phyloP scores from a whole-genome alignment of 1,284 basidiomycete genomes.

The Exsudoporus floridanus region DNA sequence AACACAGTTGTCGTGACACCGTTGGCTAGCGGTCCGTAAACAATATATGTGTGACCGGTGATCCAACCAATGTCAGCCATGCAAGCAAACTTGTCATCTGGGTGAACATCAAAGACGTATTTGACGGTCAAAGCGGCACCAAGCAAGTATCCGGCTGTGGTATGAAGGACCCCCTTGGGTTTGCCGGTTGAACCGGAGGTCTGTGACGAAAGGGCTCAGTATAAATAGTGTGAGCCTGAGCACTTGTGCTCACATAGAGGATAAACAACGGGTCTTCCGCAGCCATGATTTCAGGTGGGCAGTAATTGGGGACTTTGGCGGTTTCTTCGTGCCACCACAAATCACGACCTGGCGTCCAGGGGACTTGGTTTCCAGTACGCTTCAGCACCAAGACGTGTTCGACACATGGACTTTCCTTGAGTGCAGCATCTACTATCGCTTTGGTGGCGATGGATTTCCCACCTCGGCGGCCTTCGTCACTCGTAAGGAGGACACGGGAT shows the following conservation, averaged over 20 bases:
- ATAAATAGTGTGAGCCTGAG: neutral
- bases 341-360: slow-evolving; percentile 86
- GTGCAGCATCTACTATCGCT: slow-evolving; percentile 90
- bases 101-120: slow-evolving; percentile 95
- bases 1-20: slow-evolving; percentile 94
- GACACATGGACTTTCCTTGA: slow-evolving; percentile 83
- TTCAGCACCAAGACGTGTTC: slow-evolving; percentile 91
- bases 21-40: slow-evolving; percentile 92
- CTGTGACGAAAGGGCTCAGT: slow-evolving; percentile 38
- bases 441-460: slow-evolving; percentile 97
- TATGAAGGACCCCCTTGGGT: slow-evolving; percentile 97
- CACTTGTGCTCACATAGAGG: slow-evolving; percentile 75
- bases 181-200: slow-evolving; percentile 95
- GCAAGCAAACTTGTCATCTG: slow-evolving; percentile 90
- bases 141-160: slow-evolving; percentile 91
- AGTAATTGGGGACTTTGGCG: slow-evolving; percentile 83
- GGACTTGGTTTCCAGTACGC: slow-evolving; percentile 83
- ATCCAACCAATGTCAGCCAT: slow-evolving; percentile 99
- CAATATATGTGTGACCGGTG: slow-evolving; percentile 97
- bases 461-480: slow-evolving; percentile 93
- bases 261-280: slow-evolving; percentile 97
- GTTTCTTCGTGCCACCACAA: slow-evolving; percentile 97
- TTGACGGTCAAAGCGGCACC: slow-evolving; percentile 91
- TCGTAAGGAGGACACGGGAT: slow-evolving; percentile 89
- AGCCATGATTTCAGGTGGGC: slow-evolving; percentile 84